Percentiles rank a stretch among this genome's conserved stretches.
phyloP scores from a whole-genome alignment of 805 yeast genomes.

The Yarrowia sp. region DNA sequence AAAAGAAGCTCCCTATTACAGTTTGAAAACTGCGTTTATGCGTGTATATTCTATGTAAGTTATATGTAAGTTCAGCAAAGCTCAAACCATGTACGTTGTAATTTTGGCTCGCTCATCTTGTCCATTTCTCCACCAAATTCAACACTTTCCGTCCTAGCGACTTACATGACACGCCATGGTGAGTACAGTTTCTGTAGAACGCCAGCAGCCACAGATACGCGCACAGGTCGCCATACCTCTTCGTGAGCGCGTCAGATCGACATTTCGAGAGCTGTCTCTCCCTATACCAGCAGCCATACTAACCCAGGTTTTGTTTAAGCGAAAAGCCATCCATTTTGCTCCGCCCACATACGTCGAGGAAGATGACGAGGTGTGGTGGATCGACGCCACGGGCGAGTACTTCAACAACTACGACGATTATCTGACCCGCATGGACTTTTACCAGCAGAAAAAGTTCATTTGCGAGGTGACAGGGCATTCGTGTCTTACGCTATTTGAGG shows the following conservation, averaged over 20 bases:
- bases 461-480: slow-evolving; percentile 96
- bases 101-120: slow-evolving; percentile 13
- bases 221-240: background rate
- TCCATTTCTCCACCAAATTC: background rate
- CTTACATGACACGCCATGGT: slow-evolving; percentile 18
- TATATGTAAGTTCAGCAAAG: slow-evolving; percentile 20
- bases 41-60: slow-evolving; percentile 18
- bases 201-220: too few relatives aligned
- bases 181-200: too few relatives aligned
- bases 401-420: slow-evolving; percentile 74
- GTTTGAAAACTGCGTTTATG: background rate
- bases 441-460: slow-evolving; percentile 62
- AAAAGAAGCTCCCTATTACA: background rate
- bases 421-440: slow-evolving; percentile 46
- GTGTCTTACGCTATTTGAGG: slow-evolving; percentile 86
- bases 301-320: slow-evolving; percentile 40
- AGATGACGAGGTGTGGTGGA: slow-evolving; percentile 68
- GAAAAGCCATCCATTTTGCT: slow-evolving; percentile 35
- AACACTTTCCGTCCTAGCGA: background rate
- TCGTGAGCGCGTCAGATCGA: background rate
- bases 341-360: slow-evolving; percentile 30
- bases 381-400: slow-evolving; percentile 87
- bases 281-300: background rate
- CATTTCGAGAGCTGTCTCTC: too few relatives aligned
- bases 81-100: slow-evolving; percentile 18